Evolutionary conservation across 2,329 filamentous ascomycete species (phyloP).

Genomic region (Basipetospora chlamydospora): DNA sequence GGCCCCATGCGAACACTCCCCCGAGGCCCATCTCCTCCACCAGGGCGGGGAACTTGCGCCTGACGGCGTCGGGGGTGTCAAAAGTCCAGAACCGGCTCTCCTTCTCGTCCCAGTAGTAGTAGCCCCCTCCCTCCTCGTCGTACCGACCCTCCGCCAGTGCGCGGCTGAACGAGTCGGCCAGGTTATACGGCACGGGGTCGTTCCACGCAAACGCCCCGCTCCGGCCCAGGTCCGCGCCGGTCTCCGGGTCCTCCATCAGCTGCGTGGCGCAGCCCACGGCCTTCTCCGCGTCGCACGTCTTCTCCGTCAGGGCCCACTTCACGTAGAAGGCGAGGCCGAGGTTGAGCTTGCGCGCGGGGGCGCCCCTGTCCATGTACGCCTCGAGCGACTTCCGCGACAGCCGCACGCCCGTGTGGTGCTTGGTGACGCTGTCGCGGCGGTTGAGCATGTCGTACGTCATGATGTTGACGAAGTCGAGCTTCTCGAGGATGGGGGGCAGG

Average conservation of each 20-base stretch:
- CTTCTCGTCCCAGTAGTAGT: conserved; percentile 51
- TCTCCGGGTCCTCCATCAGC: conserved; percentile 40
- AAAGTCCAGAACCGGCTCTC: conserved; percentile 59
- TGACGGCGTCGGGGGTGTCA: conserved; percentile 48
- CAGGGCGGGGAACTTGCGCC: conserved; percentile 46
- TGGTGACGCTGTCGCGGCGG: conserved; percentile 47
- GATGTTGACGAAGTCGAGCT: conserved; percentile 53
- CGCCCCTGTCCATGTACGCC: conserved; percentile 42
- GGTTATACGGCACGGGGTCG: conserved; percentile 35
- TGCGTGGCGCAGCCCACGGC: conserved; percentile 40
- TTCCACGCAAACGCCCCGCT: conserved; percentile 47
- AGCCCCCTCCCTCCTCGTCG: conserved; percentile 44
- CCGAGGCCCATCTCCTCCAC: conserved; percentile 42
- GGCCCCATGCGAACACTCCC: conserved; percentile 62
- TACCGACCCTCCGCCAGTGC: conserved; percentile 38
- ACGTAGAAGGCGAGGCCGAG: conserved; percentile 54
- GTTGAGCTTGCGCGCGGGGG: conserved; percentile 37
- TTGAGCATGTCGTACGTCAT: conserved; percentile 62
- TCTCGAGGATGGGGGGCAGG: conserved; percentile 40
- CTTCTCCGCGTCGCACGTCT: conserved; percentile 22
- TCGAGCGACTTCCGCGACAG: conserved; percentile 39
- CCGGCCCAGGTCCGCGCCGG: conserved; percentile 41
- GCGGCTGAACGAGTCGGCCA: conserved; percentile 40
- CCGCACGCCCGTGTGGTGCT: conserved; percentile 49
- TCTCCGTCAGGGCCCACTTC: conserved; percentile 45